Evolutionary conservation across 345 rosid species (phyloP).

Genomic region (Syzygium oleosum): DNA sequence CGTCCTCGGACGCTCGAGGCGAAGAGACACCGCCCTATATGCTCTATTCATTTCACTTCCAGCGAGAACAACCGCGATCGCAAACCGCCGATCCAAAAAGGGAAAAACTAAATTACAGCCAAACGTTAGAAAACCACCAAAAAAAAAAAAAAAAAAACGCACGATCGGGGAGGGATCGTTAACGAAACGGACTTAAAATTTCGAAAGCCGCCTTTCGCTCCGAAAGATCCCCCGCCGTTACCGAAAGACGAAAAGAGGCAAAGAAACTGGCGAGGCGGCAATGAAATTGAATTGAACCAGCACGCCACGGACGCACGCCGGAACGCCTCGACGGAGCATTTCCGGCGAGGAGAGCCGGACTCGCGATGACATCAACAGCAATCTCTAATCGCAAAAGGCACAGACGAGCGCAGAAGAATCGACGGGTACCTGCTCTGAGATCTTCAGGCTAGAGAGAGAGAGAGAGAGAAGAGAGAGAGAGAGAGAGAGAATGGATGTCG

Average conservation of each 20-base stretch:
- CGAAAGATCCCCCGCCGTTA: background rate
- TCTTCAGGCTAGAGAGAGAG: background rate
- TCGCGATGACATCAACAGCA: background rate
- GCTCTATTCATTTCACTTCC: background rate
- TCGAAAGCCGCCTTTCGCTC: background rate
- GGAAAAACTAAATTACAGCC: background rate
- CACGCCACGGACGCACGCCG: background rate
- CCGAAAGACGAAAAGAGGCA: background rate
- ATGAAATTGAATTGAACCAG: background rate
- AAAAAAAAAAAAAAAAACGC: background rate
- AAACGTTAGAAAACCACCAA: background rate
- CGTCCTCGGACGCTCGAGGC: background rate
- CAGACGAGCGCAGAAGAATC: background rate
- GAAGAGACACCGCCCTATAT: background rate
- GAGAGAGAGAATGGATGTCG: background rate
- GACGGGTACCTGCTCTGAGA: background rate
- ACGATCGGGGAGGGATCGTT: background rate
- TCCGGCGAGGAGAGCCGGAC: background rate
- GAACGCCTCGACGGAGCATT: background rate
- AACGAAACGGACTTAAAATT: background rate
- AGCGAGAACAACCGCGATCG: background rate
- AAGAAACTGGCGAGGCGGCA: background rate
- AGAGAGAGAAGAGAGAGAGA: background rate
- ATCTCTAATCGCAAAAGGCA: background rate
- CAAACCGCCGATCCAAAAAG: background rate